Evolutionary conservation across 768 basidiomycete genomes (phyloP), one percentile per base, ranked within the genome.

Genomic region (Macrocybe gigantea): DNA sequence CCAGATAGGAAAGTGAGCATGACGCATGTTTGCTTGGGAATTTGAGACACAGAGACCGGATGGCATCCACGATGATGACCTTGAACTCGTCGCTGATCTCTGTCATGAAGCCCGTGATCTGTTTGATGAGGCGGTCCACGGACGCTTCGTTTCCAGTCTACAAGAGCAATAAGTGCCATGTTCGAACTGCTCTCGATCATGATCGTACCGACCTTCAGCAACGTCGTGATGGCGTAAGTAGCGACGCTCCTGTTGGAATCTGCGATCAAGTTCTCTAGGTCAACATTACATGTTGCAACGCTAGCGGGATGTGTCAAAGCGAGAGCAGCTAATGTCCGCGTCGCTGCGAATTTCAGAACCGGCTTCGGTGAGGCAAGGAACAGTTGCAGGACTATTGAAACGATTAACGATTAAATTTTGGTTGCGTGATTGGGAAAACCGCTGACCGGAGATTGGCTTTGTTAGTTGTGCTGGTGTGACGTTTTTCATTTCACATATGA

Each of bases 31-130:
- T 99, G 32, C 86, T 72, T 2, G 96, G 96, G 78, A 99, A 99
- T 67, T 99, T 99, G 72, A 99, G 85, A 69, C 94, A 98, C 31
- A 99, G 82, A 7, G 95, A 93, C 44, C 96, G 90, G 64, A 99
- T 93, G 49, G 96, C 96, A 52, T 97, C 93, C 48, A 99, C 96
- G 42, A 99, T 96, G 70, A 99, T 96, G 63, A 98, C 94, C 74
- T 97, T 98, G 81, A 99, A 99, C 69, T 99, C 96, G 67, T 99
- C 96, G 55, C 92, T 95, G 68, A 99, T 98, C 67, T 99, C 96
- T 49, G 86, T 80, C 94, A 99, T 96, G 75, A 99, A 99, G 36
- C 93, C 88, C 30, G 93, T 89, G 55, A 99, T 99, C 68, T 98
- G 95, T 65, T 97, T 98, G 84, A 99, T 98, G 53, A 99, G 79